phyloP scores from a whole-genome alignment of 1,284 basidiomycete species.

The Schizopora paradoxa region DNA sequence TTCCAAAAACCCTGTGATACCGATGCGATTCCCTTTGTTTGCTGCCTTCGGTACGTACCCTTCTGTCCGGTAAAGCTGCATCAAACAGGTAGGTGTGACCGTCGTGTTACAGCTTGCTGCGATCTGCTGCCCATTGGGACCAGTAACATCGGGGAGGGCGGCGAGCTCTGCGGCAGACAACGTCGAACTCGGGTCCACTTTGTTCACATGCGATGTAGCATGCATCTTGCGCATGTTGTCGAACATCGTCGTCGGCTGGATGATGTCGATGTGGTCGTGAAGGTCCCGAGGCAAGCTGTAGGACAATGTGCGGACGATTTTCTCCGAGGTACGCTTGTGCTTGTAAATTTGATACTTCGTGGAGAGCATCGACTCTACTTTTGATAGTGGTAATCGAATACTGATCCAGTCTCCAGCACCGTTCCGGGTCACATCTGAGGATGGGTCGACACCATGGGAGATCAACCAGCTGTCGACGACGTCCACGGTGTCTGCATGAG shows the following conservation, averaged over 20 bases:
- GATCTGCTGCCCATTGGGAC: conserved; percentile 16
- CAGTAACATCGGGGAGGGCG: conserved; percentile 24
- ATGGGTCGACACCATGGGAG: conserved; percentile 20
- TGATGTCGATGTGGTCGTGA: conserved; percentile 21
- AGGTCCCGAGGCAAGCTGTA: conserved; percentile 22
- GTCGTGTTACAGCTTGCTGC: conserved; percentile 20
- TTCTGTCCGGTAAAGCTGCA: conserved; percentile 18
- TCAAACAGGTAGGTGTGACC: conserved; percentile 22
- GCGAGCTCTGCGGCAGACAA: neutral
- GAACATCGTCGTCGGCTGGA: conserved; percentile 23
- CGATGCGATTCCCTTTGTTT: conserved; percentile 19
- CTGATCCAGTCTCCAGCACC: conserved; percentile 26
- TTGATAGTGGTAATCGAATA: conserved; percentile 25
- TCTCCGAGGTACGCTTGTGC: conserved; percentile 17
- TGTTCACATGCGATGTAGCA: conserved; percentile 14
- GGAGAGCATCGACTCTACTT: conserved; percentile 25
- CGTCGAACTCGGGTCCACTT: neutral
- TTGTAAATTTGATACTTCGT: conserved; percentile 21
- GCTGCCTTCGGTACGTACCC: conserved; percentile 17
- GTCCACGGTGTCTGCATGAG: conserved; percentile 10
- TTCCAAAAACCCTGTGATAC: conserved; percentile 22
- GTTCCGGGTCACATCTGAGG: conserved; percentile 18
- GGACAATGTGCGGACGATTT: conserved; percentile 17
- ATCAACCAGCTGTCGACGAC: conserved; percentile 27
- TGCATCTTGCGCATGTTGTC: conserved; percentile 19